These are phyloP conservation scores for Dendryphion nanum DNA, from an alignment of 2,329 filamentous ascomycete species.

Conservation along the genomic window DNA sequence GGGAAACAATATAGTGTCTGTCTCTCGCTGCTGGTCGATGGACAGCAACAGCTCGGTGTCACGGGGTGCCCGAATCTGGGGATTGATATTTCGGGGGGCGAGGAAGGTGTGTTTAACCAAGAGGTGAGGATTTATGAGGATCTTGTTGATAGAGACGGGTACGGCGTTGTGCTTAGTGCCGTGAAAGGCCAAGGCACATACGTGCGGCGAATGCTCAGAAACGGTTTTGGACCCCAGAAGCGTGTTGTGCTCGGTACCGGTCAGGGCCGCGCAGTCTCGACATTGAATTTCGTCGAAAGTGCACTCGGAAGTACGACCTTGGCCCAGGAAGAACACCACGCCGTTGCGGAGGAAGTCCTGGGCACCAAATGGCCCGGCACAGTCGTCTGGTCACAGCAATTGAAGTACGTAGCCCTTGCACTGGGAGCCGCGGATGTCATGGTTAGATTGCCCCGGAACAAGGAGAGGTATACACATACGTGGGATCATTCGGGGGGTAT, in stretches of 20 bases:
- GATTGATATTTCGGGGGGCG: constrained; percentile 27
- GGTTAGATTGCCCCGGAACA: constrained; percentile 47
- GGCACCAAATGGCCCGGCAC: constrained; percentile 47
- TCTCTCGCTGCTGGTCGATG: constrained; percentile 58
- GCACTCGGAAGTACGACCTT: constrained; percentile 39
- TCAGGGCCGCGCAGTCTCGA: constrained; percentile 24
- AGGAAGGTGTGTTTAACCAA: constrained; percentile 3
- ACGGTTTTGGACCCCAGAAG: constrained; percentile 29
- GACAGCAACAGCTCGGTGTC: constrained; percentile 57
- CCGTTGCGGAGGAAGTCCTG: constrained; percentile 35
- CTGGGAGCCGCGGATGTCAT: constrained; percentile 51
- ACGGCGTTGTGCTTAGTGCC: constrained; percentile 47
- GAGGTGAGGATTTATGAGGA: constrained; percentile 31
- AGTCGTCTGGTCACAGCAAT: constrained; percentile 53
- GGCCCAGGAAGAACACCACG: constrained; percentile 36
- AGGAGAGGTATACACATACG: constrained; percentile 47
- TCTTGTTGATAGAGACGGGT: constrained; percentile 43
- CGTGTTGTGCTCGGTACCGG: constrained; percentile 25
- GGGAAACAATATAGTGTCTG: constrained; percentile 64
- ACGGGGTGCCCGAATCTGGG: constrained; percentile 63
- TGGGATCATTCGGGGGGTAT: constrained; percentile 59
- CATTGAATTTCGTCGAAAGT: constrained; percentile 49
- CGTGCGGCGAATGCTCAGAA: constrained; percentile 38
- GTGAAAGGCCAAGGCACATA: constrained; percentile 47
- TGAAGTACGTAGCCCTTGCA: constrained; percentile 54